Percentiles rank a stretch among this genome's conserved stretches.
Conservation (phyloP, 371 early-diverging fungal genomes). For the Cokeromyces recurvatus region DNA sequence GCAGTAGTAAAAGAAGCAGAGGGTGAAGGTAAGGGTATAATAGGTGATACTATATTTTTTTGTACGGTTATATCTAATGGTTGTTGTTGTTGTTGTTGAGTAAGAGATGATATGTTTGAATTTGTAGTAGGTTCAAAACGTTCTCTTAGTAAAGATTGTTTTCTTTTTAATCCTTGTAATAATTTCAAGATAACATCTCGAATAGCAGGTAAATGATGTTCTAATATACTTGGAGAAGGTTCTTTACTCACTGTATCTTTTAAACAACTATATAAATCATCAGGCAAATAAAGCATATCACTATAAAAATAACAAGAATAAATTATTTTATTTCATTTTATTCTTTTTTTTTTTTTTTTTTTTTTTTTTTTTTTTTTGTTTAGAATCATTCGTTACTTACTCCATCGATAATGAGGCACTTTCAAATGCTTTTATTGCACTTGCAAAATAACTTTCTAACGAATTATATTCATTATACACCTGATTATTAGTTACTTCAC, state of each 20-base stretch:
- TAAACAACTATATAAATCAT: slow-evolving; percentile 42
- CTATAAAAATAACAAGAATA: slow-evolving; percentile 15
- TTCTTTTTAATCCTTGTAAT: slow-evolving; percentile 49
- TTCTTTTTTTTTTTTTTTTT: too few species aligned
- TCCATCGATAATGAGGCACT: slow-evolving; percentile 41
- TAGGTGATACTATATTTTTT: not conserved
- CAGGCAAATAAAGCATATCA: slow-evolving; percentile 48
- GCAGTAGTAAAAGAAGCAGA: not conserved
- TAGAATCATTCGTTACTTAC: too few species aligned
- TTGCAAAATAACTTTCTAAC: slow-evolving; percentile 41
- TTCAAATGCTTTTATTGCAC: slow-evolving; percentile 43
- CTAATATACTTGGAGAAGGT: slow-evolving; percentile 44
- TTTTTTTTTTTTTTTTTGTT: too few species aligned
- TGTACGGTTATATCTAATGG: slow-evolving; percentile 4
- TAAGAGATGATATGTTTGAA: not conserved
- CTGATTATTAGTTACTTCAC: slow-evolving; percentile 31
- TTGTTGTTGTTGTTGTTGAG: not conserved
- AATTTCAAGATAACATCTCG: slow-evolving; percentile 50
- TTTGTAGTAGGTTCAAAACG: slow-evolving; percentile 8
- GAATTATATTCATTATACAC: slow-evolving; percentile 47
- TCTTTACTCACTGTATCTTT: slow-evolving; percentile 41
- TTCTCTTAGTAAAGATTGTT: slow-evolving; percentile 45
- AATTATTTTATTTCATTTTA: too few species aligned
- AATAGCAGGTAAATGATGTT: slow-evolving; percentile 51
- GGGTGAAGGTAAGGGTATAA: not conserved